A percentile compares a stretch with the other conserved stretches of the same genome.
phyloP scores from a whole-genome alignment of 2,329 filamentous ascomycete species.

The Colletotrichum abscissum region DNA sequence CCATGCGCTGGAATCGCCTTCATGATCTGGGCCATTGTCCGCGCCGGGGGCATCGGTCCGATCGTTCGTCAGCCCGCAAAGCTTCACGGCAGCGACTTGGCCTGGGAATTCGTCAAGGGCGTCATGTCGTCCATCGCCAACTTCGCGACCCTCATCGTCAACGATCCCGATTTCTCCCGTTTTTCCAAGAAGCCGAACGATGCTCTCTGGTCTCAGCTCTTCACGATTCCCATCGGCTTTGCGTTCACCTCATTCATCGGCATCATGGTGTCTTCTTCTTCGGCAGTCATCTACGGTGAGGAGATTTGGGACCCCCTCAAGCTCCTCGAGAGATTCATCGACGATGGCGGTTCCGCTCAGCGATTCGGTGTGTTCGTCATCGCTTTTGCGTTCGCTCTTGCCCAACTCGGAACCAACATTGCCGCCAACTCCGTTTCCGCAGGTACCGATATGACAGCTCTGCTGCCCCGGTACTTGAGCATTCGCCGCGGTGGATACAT shows the following conservation, averaged over 20 bases:
- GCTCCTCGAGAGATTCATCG: slow-evolving; percentile 74
- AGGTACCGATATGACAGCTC: slow-evolving; percentile 83
- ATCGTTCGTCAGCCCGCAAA: slow-evolving; percentile 78
- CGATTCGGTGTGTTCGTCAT: slow-evolving; percentile 83
- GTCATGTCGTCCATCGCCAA: slow-evolving; percentile 93
- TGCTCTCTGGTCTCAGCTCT: slow-evolving; percentile 82
- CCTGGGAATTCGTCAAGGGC: slow-evolving; percentile 85
- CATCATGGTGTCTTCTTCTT: slow-evolving; percentile 81
- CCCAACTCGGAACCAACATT: slow-evolving; percentile 88
- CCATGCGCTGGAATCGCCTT: slow-evolving; percentile 86
- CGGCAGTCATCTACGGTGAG: slow-evolving; percentile 72
- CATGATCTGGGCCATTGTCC: slow-evolving; percentile 86
- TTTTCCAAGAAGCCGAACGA: slow-evolving; percentile 83
- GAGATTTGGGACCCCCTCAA: slow-evolving; percentile 79
- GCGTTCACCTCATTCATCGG: slow-evolving; percentile 87
- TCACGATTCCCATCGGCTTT: slow-evolving; percentile 78
- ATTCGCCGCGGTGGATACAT: slow-evolving; percentile 91
- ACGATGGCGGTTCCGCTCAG: slow-evolving; percentile 75
- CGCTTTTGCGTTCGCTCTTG: slow-evolving; percentile 76
- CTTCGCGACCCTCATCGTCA: slow-evolving; percentile 87
- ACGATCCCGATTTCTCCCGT: slow-evolving; percentile 86
- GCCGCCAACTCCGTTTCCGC: slow-evolving; percentile 88
- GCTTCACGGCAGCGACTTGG: slow-evolving; percentile 74
- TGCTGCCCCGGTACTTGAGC: slow-evolving; percentile 82
- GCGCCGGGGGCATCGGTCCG: slow-evolving; percentile 85